phyloP scores from a whole-genome alignment of 1,139 yeast genomes.

The Kodamaea sp. region DNA sequence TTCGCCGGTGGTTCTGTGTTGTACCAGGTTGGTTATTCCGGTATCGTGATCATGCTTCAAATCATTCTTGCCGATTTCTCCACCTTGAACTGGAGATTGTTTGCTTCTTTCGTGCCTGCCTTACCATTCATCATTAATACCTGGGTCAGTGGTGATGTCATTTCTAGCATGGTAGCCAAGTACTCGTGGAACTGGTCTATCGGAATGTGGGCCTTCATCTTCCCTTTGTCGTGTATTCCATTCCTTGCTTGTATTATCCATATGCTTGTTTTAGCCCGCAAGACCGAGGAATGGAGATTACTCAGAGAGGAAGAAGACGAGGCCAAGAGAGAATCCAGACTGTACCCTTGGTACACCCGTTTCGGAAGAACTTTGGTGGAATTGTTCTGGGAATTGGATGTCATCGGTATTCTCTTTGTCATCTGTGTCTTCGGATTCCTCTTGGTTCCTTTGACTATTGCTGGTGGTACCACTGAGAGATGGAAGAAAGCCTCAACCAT shows the following conservation, averaged over 20 bases:
- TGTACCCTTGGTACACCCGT: not conserved
- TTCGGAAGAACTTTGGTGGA: slow-evolving; percentile 5
- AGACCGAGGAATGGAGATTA: slow-evolving; percentile 44
- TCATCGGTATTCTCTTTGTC: slow-evolving; percentile 52
- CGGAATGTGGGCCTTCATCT: slow-evolving; percentile 79
- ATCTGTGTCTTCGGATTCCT: slow-evolving; percentile 56
- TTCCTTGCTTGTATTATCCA: slow-evolving; percentile 53
- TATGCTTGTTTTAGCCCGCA: slow-evolving; percentile 56
- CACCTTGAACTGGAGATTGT: slow-evolving; percentile 68
- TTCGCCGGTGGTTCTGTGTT: slow-evolving; percentile 76
- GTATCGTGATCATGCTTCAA: slow-evolving; percentile 56
- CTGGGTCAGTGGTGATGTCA: slow-evolving; percentile 68
- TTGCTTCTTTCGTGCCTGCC: slow-evolving; percentile 62
- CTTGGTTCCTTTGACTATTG: slow-evolving; percentile 53
- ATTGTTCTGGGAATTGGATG: slow-evolving; percentile 55
- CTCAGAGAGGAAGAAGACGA: slow-evolving; percentile 24
- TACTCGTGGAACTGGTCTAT: slow-evolving; percentile 70
- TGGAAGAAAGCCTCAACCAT: slow-evolving; percentile 58
- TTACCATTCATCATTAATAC: slow-evolving; percentile 74
- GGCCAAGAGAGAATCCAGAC: slow-evolving; percentile 3
- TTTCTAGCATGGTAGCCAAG: slow-evolving; percentile 15
- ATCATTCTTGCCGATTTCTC: slow-evolving; percentile 67
- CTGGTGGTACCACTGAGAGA: slow-evolving; percentile 54
- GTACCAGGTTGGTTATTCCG: slow-evolving; percentile 71
- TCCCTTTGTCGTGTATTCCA: slow-evolving; percentile 66